Base-by-base conservation (phyloP, 306 rosid species). In the Quercus bicolor region DNA sequence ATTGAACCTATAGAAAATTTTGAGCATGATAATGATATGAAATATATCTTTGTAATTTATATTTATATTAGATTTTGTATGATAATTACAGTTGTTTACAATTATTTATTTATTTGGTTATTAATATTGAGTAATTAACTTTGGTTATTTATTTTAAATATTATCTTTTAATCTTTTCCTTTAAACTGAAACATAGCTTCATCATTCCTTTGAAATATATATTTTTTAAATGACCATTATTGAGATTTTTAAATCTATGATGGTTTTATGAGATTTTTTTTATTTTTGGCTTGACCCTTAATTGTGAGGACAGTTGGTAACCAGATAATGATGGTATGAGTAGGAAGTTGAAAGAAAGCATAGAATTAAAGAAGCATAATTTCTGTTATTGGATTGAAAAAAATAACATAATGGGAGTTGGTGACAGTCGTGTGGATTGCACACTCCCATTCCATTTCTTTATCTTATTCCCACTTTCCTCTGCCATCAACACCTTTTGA, bases 371-470 rank as follows among this genome's bases (percentile, higher is more conserved):
- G 33, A 53, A 18, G 23, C 52, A 65, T 70, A 73, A 77, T 48
- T 54, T 77, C 52, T 31, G 5, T 56, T 55, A 60, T 23, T 40
- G 57, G 66, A 51, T 74, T 56, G 73, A 37, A 57, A 74, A 15
- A 40, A 37, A 57, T 77, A 11, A 40, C 60, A 68, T 68, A 68
- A 33, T 68, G 70, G 52, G 72, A 68, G 72, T 34, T 37, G 72
- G 51, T 68, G 72, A 19, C 21, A n/a, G 72, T 34, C 72, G 72
- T 68, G 52, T 68, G 72, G 72, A 33, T 68, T 33, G 52, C 72
- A 33, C 72, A 68, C 94, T 91, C 93, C 88, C 69, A 8, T 72
- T 55, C 87, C 82, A 83, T 79, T 80, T 86, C 65, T 80, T 40
- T 75, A 89, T 85, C 94, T 72, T 11, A 64, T 48, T 73, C 76